Evolutionary conservation across 805 yeast species (phyloP), one percentile per base, ranked within the genome.

Genomic region (Grigorovia transvaalensis): DNA sequence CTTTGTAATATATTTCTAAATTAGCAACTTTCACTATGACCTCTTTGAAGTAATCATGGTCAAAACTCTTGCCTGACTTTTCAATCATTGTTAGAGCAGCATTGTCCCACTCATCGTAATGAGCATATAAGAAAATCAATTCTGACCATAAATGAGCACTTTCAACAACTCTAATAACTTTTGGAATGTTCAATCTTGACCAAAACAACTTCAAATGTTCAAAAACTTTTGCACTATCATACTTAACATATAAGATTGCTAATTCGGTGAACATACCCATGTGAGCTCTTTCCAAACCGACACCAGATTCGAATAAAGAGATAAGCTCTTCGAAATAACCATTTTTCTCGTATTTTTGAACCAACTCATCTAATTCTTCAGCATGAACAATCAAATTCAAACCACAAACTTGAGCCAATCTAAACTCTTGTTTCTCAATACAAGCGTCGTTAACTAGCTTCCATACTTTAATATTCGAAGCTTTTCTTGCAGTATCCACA

Each of bases 231-330:
- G 82, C 86, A 30, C 97, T 96, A 56, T 81, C 80, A 72, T 90
- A 93, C 69, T 90, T 91, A 58, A 95, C 79, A 74, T 91, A 93
- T 60, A 93, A 75, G 47, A 87, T 77, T 20, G 98, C 96, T 61
- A 93, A 78, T 71, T 90, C 97, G 11, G 99, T 93, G 69, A 93
- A 93, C 97, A 93, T 91, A 61, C 98, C 99, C 99, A 93, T 93
- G 68, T 93, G 99, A 42, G 99, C 99, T 69, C 99, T 86, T 75
- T 93, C 99, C 60, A 93, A 78, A 44, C 96, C 95, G 54, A 93
- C 78, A 58, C 98, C 98, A 62, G 89, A 91, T 71, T 93, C 99
- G 63, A 93, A 88, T 63, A 93, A 79, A 17, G 96, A 81, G 57
- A 91, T 87, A 58, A 93, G 77, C 74, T 93, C 96, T 58, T 82